Percentiles rank a stretch among this genome's conserved stretches.
These are phyloP conservation scores for Oryza officinalis DNA, from an alignment of 176 grass and related monocot genomes.

Conservation along the genomic window DNA sequence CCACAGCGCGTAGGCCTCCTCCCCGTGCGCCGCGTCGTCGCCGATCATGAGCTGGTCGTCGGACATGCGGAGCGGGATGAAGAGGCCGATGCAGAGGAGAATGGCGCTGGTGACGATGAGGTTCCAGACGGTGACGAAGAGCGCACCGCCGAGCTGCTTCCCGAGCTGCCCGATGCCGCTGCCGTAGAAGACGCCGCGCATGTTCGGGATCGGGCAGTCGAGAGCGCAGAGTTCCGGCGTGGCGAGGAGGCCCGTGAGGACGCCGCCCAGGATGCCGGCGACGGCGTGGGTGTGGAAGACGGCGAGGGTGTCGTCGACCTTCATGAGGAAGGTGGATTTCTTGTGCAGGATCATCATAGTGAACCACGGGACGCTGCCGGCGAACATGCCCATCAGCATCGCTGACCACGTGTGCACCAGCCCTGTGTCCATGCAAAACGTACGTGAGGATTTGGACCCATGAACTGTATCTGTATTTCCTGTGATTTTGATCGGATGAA, in stretches of 20 bases:
- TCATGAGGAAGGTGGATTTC: slow-evolving; percentile 55
- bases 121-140: slow-evolving; percentile 70
- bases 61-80: slow-evolving; percentile 70
- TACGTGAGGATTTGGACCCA: not conserved
- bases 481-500: not conserved
- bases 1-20: slow-evolving; percentile 83
- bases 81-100: slow-evolving; percentile 43
- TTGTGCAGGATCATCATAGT: slow-evolving; percentile 86
- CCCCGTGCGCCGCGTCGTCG: slow-evolving; percentile 69
- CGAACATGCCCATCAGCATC: slow-evolving; percentile 64
- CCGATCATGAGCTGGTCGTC: slow-evolving; percentile 72
- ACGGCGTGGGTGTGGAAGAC: slow-evolving; percentile 78
- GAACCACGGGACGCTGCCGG: slow-evolving; percentile 63
- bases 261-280: slow-evolving; percentile 61
- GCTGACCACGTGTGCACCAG: slow-evolving; percentile 76
- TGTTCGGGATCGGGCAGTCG: slow-evolving; percentile 38
- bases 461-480: not conserved
- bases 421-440: slow-evolving; percentile 30
- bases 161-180: slow-evolving; percentile 57
- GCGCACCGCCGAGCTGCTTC: slow-evolving; percentile 67
- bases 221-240: slow-evolving; percentile 59
- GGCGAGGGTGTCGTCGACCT: slow-evolving; percentile 79
- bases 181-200: slow-evolving; percentile 62
- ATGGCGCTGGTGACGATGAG: slow-evolving; percentile 62
- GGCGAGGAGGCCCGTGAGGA: slow-evolving; percentile 69